A percentile compares a stretch with the other conserved stretches of the same genome.
Evolutionary conservation across 495 filamentous ascomycete species (phyloP).

Genomic region (Xylaria telfairii): DNA sequence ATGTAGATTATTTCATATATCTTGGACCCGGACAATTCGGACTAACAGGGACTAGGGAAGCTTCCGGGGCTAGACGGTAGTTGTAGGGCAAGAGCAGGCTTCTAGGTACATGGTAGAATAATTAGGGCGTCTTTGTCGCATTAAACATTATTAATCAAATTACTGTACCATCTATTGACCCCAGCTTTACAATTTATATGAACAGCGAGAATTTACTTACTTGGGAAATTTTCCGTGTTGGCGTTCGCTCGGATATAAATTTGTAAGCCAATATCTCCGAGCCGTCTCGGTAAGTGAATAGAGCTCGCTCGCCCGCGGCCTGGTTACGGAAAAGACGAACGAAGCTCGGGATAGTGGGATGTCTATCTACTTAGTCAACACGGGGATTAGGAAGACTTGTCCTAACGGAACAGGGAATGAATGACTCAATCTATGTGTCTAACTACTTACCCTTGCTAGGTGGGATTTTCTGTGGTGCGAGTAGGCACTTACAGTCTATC

Average conservation of each 20-base stretch:
- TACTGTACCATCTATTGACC: background rate
- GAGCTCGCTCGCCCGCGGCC: no score
- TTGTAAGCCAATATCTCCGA: background rate
- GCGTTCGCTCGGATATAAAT: background rate
- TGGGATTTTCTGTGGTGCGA: background rate
- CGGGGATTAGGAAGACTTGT: background rate
- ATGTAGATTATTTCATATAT: background rate
- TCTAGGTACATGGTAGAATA: no score
- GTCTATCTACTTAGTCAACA: background rate
- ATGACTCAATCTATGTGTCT: background rate
- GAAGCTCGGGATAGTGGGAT: background rate
- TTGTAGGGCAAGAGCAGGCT: background rate
- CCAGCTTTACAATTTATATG: background rate
- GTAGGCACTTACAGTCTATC: background rate
- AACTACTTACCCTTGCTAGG: conserved; percentile 1
- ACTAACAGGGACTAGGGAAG: background rate
- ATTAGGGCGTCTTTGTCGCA: no score
- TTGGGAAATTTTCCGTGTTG: background rate
- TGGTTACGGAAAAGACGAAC: background rate
- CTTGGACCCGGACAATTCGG: background rate
- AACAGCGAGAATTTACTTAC: background rate
- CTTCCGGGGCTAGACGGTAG: background rate
- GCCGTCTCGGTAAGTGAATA: background rate
- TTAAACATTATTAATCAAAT: background rate
- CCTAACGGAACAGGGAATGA: background rate